Conservation (phyloP, 1,139 yeast species). For the Debaryomycetaceae sp. region DNA sequence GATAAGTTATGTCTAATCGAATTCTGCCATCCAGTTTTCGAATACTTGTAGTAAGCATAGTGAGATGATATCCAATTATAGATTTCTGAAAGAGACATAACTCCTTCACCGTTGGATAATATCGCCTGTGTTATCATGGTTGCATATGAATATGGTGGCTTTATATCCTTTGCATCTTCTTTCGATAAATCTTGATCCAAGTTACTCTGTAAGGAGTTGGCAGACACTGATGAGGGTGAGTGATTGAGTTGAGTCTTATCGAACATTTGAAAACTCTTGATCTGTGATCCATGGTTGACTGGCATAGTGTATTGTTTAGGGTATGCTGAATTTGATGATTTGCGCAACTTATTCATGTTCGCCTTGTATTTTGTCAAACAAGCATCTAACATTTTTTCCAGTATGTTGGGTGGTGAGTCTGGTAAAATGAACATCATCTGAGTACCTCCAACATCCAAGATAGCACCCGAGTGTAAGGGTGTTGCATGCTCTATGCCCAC, state of each 20-base stretch:
- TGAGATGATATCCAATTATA: slow-evolving; percentile 85
- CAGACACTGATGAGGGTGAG: slow-evolving; percentile 39
- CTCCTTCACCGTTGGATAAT: slow-evolving; percentile 81
- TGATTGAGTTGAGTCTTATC: slow-evolving; percentile 39
- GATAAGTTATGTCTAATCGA: slow-evolving; percentile 59
- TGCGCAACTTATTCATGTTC: slow-evolving; percentile 17
- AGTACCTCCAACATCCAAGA: slow-evolving; percentile 91
- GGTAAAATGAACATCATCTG: slow-evolving; percentile 99
- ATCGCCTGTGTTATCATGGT: slow-evolving; percentile 98
- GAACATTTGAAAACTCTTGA: slow-evolving; percentile 54
- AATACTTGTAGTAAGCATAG: slow-evolving; percentile 86
- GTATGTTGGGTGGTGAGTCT: slow-evolving; percentile 73
- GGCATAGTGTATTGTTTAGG: slow-evolving; percentile 17
- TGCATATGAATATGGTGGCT: slow-evolving; percentile 96
- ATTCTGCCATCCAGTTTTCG: slow-evolving; percentile 85
- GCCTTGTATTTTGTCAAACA: slow-evolving; percentile 33
- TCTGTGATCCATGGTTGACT: slow-evolving; percentile 12
- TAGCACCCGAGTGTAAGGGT: slow-evolving; percentile 75
- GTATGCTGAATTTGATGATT: slow-evolving; percentile 8
- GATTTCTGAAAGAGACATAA: slow-evolving; percentile 84
- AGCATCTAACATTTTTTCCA: slow-evolving; percentile 45
- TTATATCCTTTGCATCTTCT: slow-evolving; percentile 87
- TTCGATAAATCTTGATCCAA: slow-evolving; percentile 72
- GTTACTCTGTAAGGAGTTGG: slow-evolving; percentile 43
- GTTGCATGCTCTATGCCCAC: slow-evolving; percentile 48